These are phyloP conservation scores for Ustilago sp. DNA, from an alignment of 1,284 basidiomycete genomes.

Conservation along the genomic window DNA sequence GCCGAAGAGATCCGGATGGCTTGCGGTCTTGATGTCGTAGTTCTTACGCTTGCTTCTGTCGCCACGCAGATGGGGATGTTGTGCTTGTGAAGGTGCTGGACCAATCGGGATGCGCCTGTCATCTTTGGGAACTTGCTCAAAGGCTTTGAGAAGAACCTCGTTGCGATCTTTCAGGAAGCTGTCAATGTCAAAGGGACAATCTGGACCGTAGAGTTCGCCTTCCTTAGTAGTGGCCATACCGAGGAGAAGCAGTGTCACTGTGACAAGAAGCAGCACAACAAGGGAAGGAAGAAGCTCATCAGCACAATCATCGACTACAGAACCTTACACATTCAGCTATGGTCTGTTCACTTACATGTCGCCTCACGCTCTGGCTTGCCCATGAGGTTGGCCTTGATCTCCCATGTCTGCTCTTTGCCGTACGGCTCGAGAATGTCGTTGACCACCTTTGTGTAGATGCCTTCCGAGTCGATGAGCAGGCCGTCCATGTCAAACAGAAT, in stretches of 20 bases:
- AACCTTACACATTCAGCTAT: background rate
- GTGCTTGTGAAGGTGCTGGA: conserved; percentile 64
- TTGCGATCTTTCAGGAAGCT: conserved; percentile 64
- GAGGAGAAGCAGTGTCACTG: conserved; percentile 59
- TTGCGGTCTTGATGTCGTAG: conserved; percentile 64
- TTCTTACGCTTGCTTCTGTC: conserved; percentile 66
- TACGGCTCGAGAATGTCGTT: conserved; percentile 67
- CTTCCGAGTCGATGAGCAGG: conserved; percentile 67
- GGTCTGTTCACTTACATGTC: conserved; percentile 31
- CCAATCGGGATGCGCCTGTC: conserved; percentile 65
- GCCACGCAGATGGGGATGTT: conserved; percentile 68
- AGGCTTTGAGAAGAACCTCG: conserved; percentile 59
- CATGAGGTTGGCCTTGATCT: conserved; percentile 69
- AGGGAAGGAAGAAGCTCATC: background rate
- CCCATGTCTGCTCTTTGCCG: conserved; percentile 69
- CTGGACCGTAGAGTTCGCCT: conserved; percentile 42
- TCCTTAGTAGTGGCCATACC: conserved; percentile 60
- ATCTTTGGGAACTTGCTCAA: conserved; percentile 65
- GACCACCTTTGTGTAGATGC: conserved; percentile 68
- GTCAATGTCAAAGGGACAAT: conserved; percentile 68
- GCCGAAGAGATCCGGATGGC: conserved; percentile 57
- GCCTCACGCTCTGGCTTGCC: conserved; percentile 68
- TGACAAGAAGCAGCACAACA: background rate
- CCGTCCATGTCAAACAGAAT: conserved; percentile 68
- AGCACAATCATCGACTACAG: background rate